phyloP scores from a whole-genome alignment of 345 rosid species.

The Lepidium sativum region DNA sequence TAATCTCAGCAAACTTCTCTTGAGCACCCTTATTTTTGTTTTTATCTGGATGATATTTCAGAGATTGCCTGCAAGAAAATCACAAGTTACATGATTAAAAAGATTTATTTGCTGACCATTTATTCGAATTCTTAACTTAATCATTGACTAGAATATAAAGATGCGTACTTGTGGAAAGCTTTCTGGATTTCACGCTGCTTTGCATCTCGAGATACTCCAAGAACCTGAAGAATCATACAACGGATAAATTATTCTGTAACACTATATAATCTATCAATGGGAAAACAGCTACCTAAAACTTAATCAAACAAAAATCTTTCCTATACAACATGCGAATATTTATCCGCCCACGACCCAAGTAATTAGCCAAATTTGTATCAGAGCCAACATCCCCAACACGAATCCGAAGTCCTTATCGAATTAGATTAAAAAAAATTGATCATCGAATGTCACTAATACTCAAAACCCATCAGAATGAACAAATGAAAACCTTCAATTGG shows the following conservation, averaged over 20 bases:
- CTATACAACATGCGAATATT: background rate
- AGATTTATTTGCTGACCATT: background rate
- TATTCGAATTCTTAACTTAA: background rate
- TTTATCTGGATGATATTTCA: constrained; percentile 87
- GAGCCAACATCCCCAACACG: background rate
- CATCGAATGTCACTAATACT: background rate
- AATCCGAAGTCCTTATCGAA: background rate
- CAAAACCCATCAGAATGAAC: background rate
- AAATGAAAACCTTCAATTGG: background rate
- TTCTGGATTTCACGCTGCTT: constrained; percentile 91
- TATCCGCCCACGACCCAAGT: background rate
- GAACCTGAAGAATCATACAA: constrained; percentile 46
- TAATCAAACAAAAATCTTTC: background rate
- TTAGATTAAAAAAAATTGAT: background rate
- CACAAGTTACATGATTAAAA: background rate
- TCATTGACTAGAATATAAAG: background rate
- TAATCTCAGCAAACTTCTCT: constrained; percentile 82
- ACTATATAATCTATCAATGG: background rate
- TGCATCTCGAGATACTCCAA: constrained; percentile 76
- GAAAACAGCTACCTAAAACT: background rate
- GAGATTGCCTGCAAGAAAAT: constrained; percentile 55
- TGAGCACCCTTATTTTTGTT: constrained; percentile 80
- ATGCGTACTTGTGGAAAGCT: constrained; percentile 87
- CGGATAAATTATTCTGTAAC: background rate
- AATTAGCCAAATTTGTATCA: background rate